A percentile compares a stretch with the other conserved stretches of the same genome.
Evolutionary conservation across 805 yeast genomes (phyloP).

Genomic region (Barnettozyma pratensis): DNA sequence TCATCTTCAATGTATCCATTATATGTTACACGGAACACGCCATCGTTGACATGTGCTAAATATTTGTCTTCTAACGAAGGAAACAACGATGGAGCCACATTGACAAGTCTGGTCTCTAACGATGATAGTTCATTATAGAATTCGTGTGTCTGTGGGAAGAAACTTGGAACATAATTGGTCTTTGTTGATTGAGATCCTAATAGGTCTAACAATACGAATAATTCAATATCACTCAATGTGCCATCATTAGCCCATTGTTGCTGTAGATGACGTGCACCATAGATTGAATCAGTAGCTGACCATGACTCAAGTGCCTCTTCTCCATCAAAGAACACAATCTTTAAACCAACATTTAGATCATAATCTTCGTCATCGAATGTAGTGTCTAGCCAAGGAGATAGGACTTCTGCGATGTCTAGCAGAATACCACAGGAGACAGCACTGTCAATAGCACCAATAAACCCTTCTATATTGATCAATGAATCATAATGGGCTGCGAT

Average conservation of each 20-base stretch:
- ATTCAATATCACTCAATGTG: constrained; percentile 32
- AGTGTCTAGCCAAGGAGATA: constrained; percentile 13
- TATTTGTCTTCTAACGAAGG: constrained; percentile 3
- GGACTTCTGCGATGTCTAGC: constrained; percentile 35
- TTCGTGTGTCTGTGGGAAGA: constrained; percentile 35
- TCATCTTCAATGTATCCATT: constrained; percentile 39
- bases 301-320: constrained; percentile 56
- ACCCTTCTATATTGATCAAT: constrained; percentile 40
- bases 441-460: constrained; percentile 56
- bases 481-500: constrained; percentile 56
- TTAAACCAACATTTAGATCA: constrained; percentile 32
- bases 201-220: constrained; percentile 45
- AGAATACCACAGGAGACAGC: constrained; percentile 53
- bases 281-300: constrained; percentile 47
- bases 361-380: constrained; percentile 10
- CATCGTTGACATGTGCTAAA: constrained; percentile 13
- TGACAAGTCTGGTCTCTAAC: constrained; percentile 28
- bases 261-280: constrained; percentile 51
- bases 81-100: constrained; percentile 7
- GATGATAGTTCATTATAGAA: constrained; percentile 32
- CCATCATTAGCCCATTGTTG: constrained; percentile 28
- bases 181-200: constrained; percentile 33
- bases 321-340: constrained; percentile 53
- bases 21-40: constrained; percentile 13
- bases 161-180: constrained; percentile 32